Conservation (phyloP, 2,329 filamentous ascomycete species). For the Apiospora marii region DNA sequence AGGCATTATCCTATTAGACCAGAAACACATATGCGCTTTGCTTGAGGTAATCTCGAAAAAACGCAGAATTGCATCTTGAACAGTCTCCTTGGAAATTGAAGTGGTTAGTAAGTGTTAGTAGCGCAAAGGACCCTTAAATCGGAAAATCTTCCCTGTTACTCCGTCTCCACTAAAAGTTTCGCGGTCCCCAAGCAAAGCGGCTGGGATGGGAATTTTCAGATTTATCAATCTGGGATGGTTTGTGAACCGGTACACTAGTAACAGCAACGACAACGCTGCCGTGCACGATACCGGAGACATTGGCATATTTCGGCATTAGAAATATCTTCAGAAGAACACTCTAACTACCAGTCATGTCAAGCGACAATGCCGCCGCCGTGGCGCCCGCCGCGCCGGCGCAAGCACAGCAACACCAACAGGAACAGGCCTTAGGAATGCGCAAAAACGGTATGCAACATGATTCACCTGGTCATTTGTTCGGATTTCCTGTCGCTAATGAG, state of each 20-base stretch:
- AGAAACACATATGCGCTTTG: neutral
- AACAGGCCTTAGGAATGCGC: conserved; percentile 14
- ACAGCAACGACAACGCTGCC: neutral
- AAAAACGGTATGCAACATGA: conserved; percentile 12
- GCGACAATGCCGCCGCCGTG: conserved; percentile 7
- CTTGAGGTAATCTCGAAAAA: neutral
- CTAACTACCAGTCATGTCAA: neutral
- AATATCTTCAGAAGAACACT: neutral
- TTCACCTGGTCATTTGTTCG: too few species aligned
- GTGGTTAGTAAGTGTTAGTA: neutral
- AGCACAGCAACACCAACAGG: conserved; percentile 17
- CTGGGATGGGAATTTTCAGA: conserved; percentile 19
- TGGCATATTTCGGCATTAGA: neutral
- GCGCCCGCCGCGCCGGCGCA: conserved; percentile 20
- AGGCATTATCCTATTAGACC: neutral
- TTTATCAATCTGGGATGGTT: neutral
- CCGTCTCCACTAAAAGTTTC: conserved; percentile 1
- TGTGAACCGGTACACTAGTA: neutral
- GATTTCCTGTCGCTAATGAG: conserved; percentile 45
- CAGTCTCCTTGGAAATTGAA: neutral
- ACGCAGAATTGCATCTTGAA: neutral
- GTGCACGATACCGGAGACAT: neutral
- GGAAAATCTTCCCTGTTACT: conserved; percentile 16
- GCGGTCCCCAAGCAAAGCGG: neutral
- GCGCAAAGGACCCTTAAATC: neutral